Evolutionary conservation across 352 stramenopile genomes (phyloP).

Genomic region (Globisporangium nodosum): DNA sequence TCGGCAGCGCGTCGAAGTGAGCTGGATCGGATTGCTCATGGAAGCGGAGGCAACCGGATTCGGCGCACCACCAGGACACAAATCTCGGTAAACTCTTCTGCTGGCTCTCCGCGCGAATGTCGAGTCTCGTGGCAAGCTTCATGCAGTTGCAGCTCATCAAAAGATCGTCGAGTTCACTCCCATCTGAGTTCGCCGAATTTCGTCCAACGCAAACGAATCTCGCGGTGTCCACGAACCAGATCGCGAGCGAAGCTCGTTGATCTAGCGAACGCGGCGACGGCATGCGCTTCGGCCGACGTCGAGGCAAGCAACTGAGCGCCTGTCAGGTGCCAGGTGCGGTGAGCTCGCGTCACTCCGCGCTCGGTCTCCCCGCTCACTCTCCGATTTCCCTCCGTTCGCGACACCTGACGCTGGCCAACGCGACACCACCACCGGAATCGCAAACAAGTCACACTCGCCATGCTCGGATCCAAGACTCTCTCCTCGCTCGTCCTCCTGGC

Average conservation of each 20-base stretch:
- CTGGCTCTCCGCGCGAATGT: background rate
- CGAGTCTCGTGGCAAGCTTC: background rate
- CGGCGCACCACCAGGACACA: too few relatives aligned
- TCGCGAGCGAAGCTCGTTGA: background rate
- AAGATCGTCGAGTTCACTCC: background rate
- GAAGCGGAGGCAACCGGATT: background rate
- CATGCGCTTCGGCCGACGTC: too few relatives aligned
- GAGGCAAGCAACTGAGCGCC: background rate
- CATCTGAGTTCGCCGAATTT: background rate
- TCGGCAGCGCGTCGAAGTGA: background rate
- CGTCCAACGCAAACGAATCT: background rate
- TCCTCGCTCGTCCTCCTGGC: background rate
- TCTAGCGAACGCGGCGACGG: too few relatives aligned
- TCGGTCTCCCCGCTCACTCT: background rate
- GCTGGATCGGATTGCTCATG: background rate
- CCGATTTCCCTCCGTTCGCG: background rate
- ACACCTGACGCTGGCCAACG: background rate
- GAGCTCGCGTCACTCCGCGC: background rate
- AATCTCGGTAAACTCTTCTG: too few relatives aligned
- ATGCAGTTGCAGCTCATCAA: background rate
- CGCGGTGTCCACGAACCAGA: background rate
- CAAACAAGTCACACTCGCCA: background rate
- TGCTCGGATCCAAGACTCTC: conserved; percentile 6
- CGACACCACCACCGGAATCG: background rate
- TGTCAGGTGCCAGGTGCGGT: background rate